Evolutionary conservation across 768 basidiomycete species (phyloP), one percentile per base, ranked within the genome.

Genomic region (Omphalotus guepiniiformis): DNA sequence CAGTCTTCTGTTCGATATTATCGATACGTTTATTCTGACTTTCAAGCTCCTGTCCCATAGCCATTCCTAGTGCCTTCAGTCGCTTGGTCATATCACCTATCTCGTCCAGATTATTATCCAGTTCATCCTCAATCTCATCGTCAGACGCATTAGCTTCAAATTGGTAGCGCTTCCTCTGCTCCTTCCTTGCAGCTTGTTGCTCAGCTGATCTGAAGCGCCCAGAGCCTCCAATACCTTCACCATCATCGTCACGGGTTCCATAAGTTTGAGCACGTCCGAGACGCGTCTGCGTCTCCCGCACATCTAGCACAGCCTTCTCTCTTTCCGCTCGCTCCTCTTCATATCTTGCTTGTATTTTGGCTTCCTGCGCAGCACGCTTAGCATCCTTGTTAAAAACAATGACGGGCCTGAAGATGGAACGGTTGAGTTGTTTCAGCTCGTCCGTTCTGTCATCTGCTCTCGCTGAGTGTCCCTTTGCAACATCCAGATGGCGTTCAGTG

Each of bases 401-500:
- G 47, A 82, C 92, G 9, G 91, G 94, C 37, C 85, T 80, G 74
- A 99, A 97, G 63, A 99, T 98, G 35, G 91, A 93, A 30, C 84
- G 80, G 66, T 97, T 97, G 45, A 99, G 81, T 61, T 93, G 79
- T 66, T 93, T 94, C 47, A 99, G 80, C 65, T 98, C 94, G 51
- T 83, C 85, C 4, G 93, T 93, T 63, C 82, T 91, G 69, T 99
- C 95, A 47, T 86, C 86, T 15, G 95, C 94, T 2, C 90, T 15
- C 13, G 72, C 69, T 23, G 90, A 86, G 65, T 95, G 85, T 13
- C 87, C 87, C 66, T 90, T 97, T 42, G 94, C 77, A 43, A 93
- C 81, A 63, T 97, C 95, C 46, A 98, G 78, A 67, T 97, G 90
- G 48, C 91, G 85, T 64, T 97, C 93, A 23, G 95, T 96, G 62